Percentiles rank a stretch among this genome's conserved stretches.
Evolutionary conservation across 352 stramenopile species (phyloP).

Genomic region (Globisporangium emineosum): DNA sequence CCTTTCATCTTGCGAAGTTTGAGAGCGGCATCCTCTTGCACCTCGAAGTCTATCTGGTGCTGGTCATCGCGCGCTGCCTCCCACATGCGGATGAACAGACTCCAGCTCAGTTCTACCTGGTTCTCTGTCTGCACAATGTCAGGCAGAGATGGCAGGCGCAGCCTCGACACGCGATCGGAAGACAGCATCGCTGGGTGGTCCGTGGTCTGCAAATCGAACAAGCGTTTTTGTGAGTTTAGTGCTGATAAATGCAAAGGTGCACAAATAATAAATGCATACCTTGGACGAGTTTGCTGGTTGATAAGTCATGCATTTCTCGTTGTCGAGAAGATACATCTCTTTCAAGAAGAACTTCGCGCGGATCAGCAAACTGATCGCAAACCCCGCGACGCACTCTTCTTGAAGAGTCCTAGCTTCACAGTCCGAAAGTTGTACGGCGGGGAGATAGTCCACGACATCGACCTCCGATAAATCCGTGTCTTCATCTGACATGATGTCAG

Average conservation of each 20-base stretch:
- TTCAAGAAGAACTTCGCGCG: conserved; percentile 78
- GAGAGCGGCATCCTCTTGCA: conserved; percentile 22
- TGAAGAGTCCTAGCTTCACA: conserved; percentile 17
- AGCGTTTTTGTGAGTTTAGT: not conserved
- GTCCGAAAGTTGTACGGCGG: conserved; percentile 15
- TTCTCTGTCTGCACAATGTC: conserved; percentile 31
- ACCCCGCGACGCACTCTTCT: conserved; percentile 30
- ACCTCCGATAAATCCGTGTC: conserved; percentile 38
- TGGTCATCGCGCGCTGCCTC: conserved; percentile 58
- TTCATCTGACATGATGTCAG: conserved; percentile 46
- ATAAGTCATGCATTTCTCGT: conserved; percentile 82
- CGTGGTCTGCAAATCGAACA: conserved; percentile 18
- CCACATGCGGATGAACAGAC: conserved; percentile 54
- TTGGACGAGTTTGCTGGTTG: conserved; percentile 51
- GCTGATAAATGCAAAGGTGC: not conserved
- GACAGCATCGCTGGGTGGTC: conserved; percentile 26
- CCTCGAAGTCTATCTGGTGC: conserved; percentile 65
- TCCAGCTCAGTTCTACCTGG: conserved; percentile 51
- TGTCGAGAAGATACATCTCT: conserved; percentile 57
- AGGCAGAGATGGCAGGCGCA: conserved; percentile 20
- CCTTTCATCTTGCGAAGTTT: conserved; percentile 20
- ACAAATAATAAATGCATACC: conserved; percentile 23
- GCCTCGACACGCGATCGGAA: conserved; percentile 15
- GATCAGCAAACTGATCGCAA: conserved; percentile 65
- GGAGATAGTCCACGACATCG: conserved; percentile 34